Evolutionary conservation across 2,329 filamentous ascomycete genomes (phyloP), one percentile per base, ranked within the genome.

Genomic region (Aspergillus chevalieri): DNA sequence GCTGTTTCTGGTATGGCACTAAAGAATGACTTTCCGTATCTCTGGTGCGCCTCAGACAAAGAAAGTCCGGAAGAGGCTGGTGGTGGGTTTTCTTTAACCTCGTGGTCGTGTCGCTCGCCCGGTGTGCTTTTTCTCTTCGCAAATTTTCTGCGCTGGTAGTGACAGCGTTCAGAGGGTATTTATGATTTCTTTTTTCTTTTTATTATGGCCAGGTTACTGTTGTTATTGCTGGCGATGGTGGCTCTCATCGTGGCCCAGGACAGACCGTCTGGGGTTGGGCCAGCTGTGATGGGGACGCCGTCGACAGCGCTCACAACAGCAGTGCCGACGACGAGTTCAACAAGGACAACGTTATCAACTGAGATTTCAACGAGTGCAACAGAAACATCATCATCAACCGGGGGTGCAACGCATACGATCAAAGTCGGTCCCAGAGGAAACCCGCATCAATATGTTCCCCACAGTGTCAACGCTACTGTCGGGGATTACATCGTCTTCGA

Each of bases 401-500:
- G 52, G 4, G 46, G 34, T 24, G 52, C 57, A 2, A 68, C 65
- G 0, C 64, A 68, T 48, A 68, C 65, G 1, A 45, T 71, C 41
- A 52, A 63, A 47, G 68, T 70, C n/a, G 67, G 66, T 6, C 53
- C 58, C 0, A 65, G 65, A 10, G 49, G 54, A 2, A 53, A 58
- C 46, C 66, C 65, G 2, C 65, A 69, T 47, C 57, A 62, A 19
- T 71, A 66, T 48, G 51, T 55, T 1, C 68, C 67, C 1, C 44
- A 55, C 14, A 62, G 49, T 6, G 43, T 69, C 30, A 58, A 57
- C 0, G 68, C 68, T 1, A 53, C 59, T 0, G 52, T 62, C 1
- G 68, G 67, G 15, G 67, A 70, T 48, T 38, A 59, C 1, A 52
- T 71, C 12, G 74, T 78, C 52, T 86, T 81, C 64, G 70, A 77